Base-by-base conservation (phyloP, 192 early-diverging fungal species). In the Geranomyces variabilis region DNA sequence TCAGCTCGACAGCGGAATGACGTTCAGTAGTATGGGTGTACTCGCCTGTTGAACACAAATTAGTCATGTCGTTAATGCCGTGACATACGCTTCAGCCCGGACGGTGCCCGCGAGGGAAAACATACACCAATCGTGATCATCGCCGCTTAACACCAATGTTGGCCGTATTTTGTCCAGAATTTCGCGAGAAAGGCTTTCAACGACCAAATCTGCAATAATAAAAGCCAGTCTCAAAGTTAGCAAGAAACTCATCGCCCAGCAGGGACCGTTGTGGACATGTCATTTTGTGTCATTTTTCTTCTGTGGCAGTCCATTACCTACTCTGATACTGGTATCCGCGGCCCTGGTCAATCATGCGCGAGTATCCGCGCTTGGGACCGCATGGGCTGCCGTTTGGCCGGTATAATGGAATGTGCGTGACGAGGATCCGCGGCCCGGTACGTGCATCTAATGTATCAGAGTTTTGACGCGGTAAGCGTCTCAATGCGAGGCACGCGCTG, bases 91-190 rank as follows among this genome's bases (percentile, higher is more conserved):
- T 17, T 5, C 7, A 41, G 28, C 55, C 12, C 29, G 41, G 31
- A 48, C 10, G 48, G 41, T 28, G n/a, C 10, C 34, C 74, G 36
- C 4, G 90, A 70, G 12, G 46, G 12, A 13, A 19, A 24, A 53
- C 53, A 82, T 83, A 75, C 96, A 98, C 66, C 90, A 91, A 69
- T 98, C 96, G 63, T 98, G 96, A 73, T 98, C 94, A 69, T 98
- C 94, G 21, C 94, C 96, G 69, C 90, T 93, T 53, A 96, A 91
- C 1, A 96, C 81, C 0, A 90, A 78, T 0, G 74, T 69, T 0
- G 96, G 94, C 44, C 86, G 70, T 22, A 94, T 79, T 0, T 49
- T 71, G 0, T 79, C 63, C 15, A 96, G 68, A 22, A 98, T 84
- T 19, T 80, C 30, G 8, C 73, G 59, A 0, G 92, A 84, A 0